Evolutionary conservation across 1,139 yeast species (phyloP).

Genomic region (Nadsonia commutata): DNA sequence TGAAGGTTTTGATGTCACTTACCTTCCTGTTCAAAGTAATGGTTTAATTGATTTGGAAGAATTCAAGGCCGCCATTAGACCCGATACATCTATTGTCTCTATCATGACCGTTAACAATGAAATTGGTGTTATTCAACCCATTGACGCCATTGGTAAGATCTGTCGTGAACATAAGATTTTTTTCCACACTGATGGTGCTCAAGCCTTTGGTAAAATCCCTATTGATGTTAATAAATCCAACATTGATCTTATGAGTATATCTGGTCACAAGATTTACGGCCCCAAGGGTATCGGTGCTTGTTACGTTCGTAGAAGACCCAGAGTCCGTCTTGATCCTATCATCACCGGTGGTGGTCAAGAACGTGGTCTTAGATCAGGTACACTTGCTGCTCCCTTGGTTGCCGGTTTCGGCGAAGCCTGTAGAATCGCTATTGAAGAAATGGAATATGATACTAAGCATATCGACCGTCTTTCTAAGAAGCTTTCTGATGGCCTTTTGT

Average conservation of each 20-base stretch:
- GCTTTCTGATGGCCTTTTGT: slow-evolving; percentile 54
- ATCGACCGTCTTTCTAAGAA: slow-evolving; percentile 57
- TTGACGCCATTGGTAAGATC: slow-evolving; percentile 80
- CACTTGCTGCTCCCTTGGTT: slow-evolving; percentile 88
- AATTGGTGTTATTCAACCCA: slow-evolving; percentile 93
- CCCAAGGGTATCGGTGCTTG: slow-evolving; percentile 98
- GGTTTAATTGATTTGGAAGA: slow-evolving; percentile 72
- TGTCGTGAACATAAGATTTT: slow-evolving; percentile 81
- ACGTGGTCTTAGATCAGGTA: slow-evolving; percentile 94
- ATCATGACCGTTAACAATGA: slow-evolving; percentile 97
- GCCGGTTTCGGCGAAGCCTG: slow-evolving; percentile 98
- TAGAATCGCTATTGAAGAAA: slow-evolving; percentile 60
- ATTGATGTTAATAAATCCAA: slow-evolving; percentile 88
- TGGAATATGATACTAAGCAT: slow-evolving; percentile 58
- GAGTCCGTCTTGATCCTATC: slow-evolving; percentile 91
- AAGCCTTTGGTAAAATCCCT: slow-evolving; percentile 89
- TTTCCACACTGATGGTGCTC: slow-evolving; percentile 98
- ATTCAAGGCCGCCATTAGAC: slow-evolving; percentile 70
- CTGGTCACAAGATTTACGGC: slow-evolving; percentile 94
- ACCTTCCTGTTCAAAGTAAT: slow-evolving; percentile 65
- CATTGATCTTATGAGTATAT: slow-evolving; percentile 82
- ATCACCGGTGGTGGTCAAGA: slow-evolving; percentile 99
- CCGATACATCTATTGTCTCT: slow-evolving; percentile 85
- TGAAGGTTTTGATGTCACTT: slow-evolving; percentile 94
- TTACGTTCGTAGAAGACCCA: slow-evolving; percentile 91